phyloP scores from a whole-genome alignment of 2,329 filamentous ascomycete genomes.

The Aspergillus caelatus region DNA sequence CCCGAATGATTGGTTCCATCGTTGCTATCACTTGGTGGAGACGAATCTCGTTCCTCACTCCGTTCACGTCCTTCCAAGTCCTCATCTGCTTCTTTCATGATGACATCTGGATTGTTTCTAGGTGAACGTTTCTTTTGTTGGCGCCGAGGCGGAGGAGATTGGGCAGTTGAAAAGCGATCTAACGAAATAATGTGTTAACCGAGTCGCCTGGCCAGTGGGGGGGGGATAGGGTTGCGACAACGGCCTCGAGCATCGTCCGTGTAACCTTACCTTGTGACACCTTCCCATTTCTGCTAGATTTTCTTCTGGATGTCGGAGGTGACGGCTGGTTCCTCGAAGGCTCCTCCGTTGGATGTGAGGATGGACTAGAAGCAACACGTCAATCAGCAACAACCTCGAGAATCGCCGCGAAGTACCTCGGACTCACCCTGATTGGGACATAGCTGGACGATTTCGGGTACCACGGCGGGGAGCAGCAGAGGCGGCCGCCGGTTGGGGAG shows the following conservation, averaged over 20 bases:
- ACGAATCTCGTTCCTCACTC: slow-evolving; percentile 59
- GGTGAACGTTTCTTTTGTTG: slow-evolving; percentile 56
- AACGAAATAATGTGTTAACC: slow-evolving; percentile 17
- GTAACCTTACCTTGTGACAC: slow-evolving; percentile 52
- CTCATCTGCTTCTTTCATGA: slow-evolving; percentile 72
- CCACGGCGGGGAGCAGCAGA: slow-evolving; percentile 48
- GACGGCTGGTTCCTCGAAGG: slow-evolving; percentile 57
- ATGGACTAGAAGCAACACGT: slow-evolving; percentile 52
- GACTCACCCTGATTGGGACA: slow-evolving; percentile 47
- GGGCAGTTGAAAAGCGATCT: slow-evolving; percentile 39
- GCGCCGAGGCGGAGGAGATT: slow-evolving; percentile 42
- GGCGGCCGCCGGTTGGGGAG: slow-evolving; percentile 39
- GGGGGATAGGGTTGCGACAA: too few species aligned
- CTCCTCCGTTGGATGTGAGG: slow-evolving; percentile 67
- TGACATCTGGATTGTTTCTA: slow-evolving; percentile 65
- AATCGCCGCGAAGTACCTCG: slow-evolving; percentile 16
- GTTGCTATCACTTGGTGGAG: slow-evolving; percentile 66
- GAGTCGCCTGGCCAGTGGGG: not conserved
- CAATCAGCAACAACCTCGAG: slow-evolving; percentile 6
- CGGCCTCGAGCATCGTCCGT: not conserved
- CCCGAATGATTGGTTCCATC: slow-evolving; percentile 58
- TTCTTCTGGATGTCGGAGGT: slow-evolving; percentile 69
- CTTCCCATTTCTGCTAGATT: slow-evolving; percentile 73
- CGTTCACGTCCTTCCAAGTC: slow-evolving; percentile 43
- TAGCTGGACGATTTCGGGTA: slow-evolving; percentile 38